Percentiles rank a stretch among this genome's conserved stretches.
Conservation (phyloP, 2,329 filamentous ascomycete genomes). For the Penicillium sp. region DNA sequence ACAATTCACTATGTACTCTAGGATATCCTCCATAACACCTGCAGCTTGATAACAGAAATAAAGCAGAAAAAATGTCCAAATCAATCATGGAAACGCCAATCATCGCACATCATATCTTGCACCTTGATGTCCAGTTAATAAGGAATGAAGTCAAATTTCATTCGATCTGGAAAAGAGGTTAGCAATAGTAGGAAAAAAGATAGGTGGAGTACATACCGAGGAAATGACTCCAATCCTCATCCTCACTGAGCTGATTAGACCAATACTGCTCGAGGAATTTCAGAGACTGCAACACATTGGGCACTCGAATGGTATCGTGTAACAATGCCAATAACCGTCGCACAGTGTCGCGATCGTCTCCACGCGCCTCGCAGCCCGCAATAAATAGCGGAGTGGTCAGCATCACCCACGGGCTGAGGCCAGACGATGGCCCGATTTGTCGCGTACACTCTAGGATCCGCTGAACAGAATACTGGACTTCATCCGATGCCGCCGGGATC, state of each 20-base stretch:
- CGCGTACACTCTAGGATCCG: slow-evolving; percentile 39
- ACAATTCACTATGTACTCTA: background rate
- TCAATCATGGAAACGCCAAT: slow-evolving; percentile 12
- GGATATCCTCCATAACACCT: background rate
- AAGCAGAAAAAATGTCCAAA: background rate
- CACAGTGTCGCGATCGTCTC: slow-evolving; percentile 34
- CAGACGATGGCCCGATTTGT: slow-evolving; percentile 36
- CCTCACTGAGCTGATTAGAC: slow-evolving; percentile 29
- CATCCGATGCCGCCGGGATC: slow-evolving; percentile 26
- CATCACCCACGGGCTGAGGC: slow-evolving; percentile 41
- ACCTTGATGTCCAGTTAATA: slow-evolving; percentile 20
- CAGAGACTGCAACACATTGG: slow-evolving; percentile 40
- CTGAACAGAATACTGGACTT: slow-evolving; percentile 35
- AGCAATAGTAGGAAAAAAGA: background rate
- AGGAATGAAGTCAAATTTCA: slow-evolving; percentile 31
- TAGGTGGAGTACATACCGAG: slow-evolving; percentile 27
- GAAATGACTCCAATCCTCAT: slow-evolving; percentile 39
- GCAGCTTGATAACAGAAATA: background rate
- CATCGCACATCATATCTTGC: slow-evolving; percentile 14
- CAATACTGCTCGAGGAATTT: slow-evolving; percentile 40
- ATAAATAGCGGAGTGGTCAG: slow-evolving; percentile 43
- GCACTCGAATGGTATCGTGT: slow-evolving; percentile 39
- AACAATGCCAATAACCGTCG: slow-evolving; percentile 31
- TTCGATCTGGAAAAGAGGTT: slow-evolving; percentile 25
- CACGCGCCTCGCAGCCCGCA: slow-evolving; percentile 40